Evolutionary conservation across 768 basidiomycete species (phyloP).

Genomic region (Serendipita sp.): DNA sequence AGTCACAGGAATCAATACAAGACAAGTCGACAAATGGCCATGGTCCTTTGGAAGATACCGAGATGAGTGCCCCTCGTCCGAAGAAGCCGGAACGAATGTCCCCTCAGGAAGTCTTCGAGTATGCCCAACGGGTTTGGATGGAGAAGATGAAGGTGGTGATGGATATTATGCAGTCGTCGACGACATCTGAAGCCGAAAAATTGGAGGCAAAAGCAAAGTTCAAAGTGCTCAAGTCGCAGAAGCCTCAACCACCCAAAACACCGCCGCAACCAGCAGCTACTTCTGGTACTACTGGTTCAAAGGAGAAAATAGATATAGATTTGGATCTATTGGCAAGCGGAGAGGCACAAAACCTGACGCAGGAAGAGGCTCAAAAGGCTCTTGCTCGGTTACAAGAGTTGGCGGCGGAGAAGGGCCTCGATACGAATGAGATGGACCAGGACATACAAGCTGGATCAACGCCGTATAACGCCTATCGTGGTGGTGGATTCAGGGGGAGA

Average conservation of each 20-base stretch:
- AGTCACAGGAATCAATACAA: background rate
- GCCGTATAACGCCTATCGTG: conserved; percentile 27
- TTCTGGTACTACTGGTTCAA: background rate
- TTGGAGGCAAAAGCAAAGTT: conserved; percentile 1
- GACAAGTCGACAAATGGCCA: conserved; percentile 9
- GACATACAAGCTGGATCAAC: conserved; percentile 21
- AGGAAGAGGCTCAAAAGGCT: conserved; percentile 2
- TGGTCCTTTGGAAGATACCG: background rate
- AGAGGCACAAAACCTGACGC: conserved; percentile 28
- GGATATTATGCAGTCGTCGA: background rate
- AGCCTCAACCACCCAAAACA: background rate
- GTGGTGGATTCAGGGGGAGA: conserved; percentile 23
- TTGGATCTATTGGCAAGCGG: conserved; percentile 8
- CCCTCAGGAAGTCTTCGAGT: conserved; percentile 1
- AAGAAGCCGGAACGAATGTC: background rate
- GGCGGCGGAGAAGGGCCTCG: conserved; percentile 20
- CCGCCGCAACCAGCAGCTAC: background rate
- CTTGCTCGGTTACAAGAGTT: conserved; percentile 5
- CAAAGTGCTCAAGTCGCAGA: conserved; percentile 1
- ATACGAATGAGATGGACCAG: conserved; percentile 16
- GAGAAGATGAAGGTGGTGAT: conserved; percentile 4
- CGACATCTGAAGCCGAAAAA: background rate
- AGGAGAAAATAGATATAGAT: background rate
- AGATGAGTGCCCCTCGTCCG: conserved; percentile 9
- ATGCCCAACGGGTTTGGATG: background rate